Evolutionary conservation across 192 early-diverging fungal species (phyloP), one percentile per base, ranked within the genome.

Genomic region (Coemansia sp.): DNA sequence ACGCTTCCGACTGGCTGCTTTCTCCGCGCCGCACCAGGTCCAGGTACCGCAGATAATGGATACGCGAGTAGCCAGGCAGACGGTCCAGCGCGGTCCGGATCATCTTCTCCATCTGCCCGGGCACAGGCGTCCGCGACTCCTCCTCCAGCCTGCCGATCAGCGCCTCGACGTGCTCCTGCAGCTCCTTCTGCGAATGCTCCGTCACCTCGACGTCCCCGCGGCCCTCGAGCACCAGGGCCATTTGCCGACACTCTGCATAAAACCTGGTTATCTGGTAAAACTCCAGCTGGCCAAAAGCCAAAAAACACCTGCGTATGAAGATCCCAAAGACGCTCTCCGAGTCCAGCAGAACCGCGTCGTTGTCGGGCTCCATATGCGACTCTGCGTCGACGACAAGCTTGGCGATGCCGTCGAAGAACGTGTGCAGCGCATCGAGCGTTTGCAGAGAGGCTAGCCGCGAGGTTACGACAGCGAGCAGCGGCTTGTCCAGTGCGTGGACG

Each of bases 201-300:
- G 45, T 13, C 29, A 20, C 11, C 23, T 1, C 13, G 25, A 6
- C 29, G 4, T 5, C 52, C 14, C 4, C 11, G 27, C 13, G 22
- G 11, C 27, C 4, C 1, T 11, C 8, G 14, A 54, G 16, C 27
- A 28, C 25, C 0, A 6, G 11, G 25, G 27, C 28, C 52, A 54
- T 54, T 14, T 4, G 14, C 11, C 11, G 52, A 30, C 67, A 79
- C 16, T 71, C 72, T 0, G 23, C 32, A 32, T 67, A 62, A 24
- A 81, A 56, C 42, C 6, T 11, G 45, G 62, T 55, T 7, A 58
- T 64, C 30, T 72, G 62, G 57, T 81, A 69, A 55, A 81, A 81
- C 63, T 81, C 78, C 29, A 81, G 61, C 62, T 71, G 78, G 18
- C 71, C 60, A 34, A 75, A 81, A 1, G 78, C 78, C 66, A 81